These are phyloP conservation scores for Puccinia triticina DNA, from an alignment of 1,284 basidiomycete genomes.

Conservation along the genomic window DNA sequence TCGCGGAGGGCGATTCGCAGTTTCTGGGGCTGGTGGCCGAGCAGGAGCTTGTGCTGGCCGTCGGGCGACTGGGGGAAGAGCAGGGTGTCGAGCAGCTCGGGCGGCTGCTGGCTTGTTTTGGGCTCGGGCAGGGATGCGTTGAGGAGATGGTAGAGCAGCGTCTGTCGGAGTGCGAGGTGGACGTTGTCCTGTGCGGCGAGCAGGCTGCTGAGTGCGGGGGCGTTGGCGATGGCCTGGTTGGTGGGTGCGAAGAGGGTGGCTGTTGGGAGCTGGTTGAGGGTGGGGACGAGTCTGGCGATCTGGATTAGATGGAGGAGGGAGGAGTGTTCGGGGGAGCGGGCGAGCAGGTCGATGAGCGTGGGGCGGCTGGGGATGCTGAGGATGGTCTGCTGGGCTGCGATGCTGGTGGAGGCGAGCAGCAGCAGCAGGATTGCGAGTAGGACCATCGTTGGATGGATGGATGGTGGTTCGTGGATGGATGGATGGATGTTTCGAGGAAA, in stretches of 20 bases:
- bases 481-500: too few species aligned
- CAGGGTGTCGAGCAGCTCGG: conserved; percentile 52
- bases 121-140: conserved; percentile 72
- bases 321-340: conserved; percentile 74
- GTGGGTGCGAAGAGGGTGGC: conserved; percentile 92
- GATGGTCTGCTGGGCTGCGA: not conserved
- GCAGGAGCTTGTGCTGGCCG: conserved; percentile 60
- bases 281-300: conserved; percentile 82
- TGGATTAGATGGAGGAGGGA: conserved; percentile 80
- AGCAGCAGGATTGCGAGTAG: too few species aligned
- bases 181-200: conserved; percentile 75
- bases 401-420: not conserved
- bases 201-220: not conserved
- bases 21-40: conserved; percentile 65
- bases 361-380: too few species aligned
- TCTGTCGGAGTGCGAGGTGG: conserved; percentile 79
- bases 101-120: not conserved
- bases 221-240: conserved; percentile 75
- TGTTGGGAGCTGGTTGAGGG: conserved; percentile 79
- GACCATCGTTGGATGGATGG: too few species aligned
- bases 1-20: conserved; percentile 67
- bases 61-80: conserved; percentile 64
- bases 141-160: conserved; percentile 90
- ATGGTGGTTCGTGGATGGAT: too few species aligned
- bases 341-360: conserved; percentile 79